Evolutionary conservation across 2,329 filamentous ascomycete genomes (phyloP), one percentile per base, ranked within the genome.

Genomic region (Fusarium scirpi): DNA sequence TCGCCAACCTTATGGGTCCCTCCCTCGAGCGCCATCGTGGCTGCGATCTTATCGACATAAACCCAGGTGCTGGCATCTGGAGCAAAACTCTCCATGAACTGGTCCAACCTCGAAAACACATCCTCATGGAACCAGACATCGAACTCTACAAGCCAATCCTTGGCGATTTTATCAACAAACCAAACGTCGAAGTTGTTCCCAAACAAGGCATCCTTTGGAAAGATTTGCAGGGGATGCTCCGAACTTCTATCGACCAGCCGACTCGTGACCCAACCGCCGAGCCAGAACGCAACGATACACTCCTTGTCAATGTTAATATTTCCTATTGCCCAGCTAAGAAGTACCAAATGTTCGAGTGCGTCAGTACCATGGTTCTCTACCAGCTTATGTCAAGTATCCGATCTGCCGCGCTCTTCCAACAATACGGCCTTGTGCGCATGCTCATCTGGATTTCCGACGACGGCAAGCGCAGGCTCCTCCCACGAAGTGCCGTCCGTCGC

Each of bases 21-120:
- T 89, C 89, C 5, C 85, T 98, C 20, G 82, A 88, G 34, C 87
- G 89, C 46, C 91, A 96, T 78, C 82, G 85, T 52, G 92, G 93
- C 57, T 94, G 94, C 80, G 94, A 97, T 74, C 86, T 98, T 46
- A 83, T 99, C 74, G 95, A 98, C 77, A 83, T 97, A 59, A 93
- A 94, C 78, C 95, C 95, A 0, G 94, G 94, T 16, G 82, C 83
- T 2, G 93, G 94, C 11, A 57, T 97, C 4, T 96, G 92, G 89
- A 97, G 94, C 34, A 83, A 84, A 29, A 92, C 91, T 74, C 83
- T 98, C 1, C 90, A 97, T 77, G 85, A 93, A 0, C 82, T 87
- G 47, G 84, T 99, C 10, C 82, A 93, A 74, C 95, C 95, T 7
- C 90, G 94, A 61, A 90, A 88, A 8, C 96, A 99, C 82, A 82